These are phyloP conservation scores for Cyclostephanos tholiformis DNA, from an alignment of 108 stramenopile genomes.

Conservation along the genomic window DNA sequence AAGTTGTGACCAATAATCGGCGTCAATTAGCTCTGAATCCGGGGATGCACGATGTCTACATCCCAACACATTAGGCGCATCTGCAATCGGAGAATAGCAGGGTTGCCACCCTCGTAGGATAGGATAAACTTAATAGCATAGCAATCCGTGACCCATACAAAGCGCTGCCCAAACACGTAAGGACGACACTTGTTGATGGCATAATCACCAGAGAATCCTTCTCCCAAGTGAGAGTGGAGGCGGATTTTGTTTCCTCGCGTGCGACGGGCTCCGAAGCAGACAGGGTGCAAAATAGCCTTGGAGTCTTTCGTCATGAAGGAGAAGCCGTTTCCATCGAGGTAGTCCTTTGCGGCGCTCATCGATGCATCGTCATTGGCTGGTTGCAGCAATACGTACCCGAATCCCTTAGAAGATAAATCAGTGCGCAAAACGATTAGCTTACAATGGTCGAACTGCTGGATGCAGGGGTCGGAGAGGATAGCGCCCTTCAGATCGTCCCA, in stretches of 20 bases:
- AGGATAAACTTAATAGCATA: constrained; percentile 1
- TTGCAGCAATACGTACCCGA: no score
- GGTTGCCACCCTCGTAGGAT: not conserved
- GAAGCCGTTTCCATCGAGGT: no score
- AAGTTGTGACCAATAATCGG: not conserved
- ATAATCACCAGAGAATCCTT: not conserved
- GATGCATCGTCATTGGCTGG: no score
- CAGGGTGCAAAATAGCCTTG: no score
- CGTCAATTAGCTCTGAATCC: not conserved
- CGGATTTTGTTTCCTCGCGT: no score
- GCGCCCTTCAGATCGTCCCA: no score
- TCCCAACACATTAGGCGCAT: constrained; percentile 4
- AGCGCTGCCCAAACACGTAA: no score
- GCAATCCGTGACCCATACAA: not conserved
- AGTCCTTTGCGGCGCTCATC: no score
- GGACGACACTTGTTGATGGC: not conserved
- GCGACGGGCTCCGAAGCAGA: no score
- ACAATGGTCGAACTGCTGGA: constrained; percentile 4
- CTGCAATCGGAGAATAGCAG: not conserved
- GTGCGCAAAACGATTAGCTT: constrained; percentile 5
- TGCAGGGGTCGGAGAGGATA: no score
- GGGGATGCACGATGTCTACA: not conserved
- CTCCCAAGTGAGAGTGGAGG: not conserved
- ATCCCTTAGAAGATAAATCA: constrained; percentile 11
- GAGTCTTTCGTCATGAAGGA: no score